phyloP scores from a whole-genome alignment of 2,329 filamentous ascomycete species.

The Tolypocladium nubicola region DNA sequence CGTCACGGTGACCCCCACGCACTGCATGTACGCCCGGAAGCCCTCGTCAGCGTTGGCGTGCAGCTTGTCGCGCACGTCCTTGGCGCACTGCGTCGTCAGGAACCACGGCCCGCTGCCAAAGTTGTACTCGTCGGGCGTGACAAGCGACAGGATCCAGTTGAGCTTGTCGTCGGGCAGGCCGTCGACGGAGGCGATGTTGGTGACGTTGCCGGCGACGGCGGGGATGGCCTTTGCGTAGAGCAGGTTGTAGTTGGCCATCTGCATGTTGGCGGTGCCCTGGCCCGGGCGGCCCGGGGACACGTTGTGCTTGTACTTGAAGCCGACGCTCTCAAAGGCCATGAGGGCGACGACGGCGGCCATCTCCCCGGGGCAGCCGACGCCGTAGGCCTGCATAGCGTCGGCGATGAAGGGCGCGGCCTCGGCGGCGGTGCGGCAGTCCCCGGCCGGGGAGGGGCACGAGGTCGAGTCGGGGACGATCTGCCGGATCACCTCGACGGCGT shows the following conservation, averaged over 20 bases:
- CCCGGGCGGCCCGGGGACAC: slow-evolving; percentile 45
- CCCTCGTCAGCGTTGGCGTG: slow-evolving; percentile 26
- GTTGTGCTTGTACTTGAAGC: slow-evolving; percentile 65
- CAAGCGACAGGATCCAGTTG: slow-evolving; percentile 30
- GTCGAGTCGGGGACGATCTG: slow-evolving; percentile 31
- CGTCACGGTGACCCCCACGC: slow-evolving; percentile 27
- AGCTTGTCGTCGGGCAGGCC: slow-evolving; percentile 19
- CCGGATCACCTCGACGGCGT: slow-evolving; percentile 29
- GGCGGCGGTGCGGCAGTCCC: slow-evolving; percentile 50
- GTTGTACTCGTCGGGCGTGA: slow-evolving; percentile 39
- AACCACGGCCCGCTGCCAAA: slow-evolving; percentile 45
- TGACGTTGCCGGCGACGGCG: slow-evolving; percentile 22
- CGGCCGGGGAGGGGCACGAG: slow-evolving; percentile 42
- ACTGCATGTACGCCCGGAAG: slow-evolving; percentile 35
- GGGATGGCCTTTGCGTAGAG: slow-evolving; percentile 35
- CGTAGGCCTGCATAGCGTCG: slow-evolving; percentile 45
- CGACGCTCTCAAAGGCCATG: slow-evolving; percentile 59
- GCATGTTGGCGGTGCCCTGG: slow-evolving; percentile 58
- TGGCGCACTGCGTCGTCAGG: slow-evolving; percentile 30
- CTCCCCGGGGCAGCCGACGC: slow-evolving; percentile 41
- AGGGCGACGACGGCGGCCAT: slow-evolving; percentile 61
- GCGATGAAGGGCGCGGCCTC: slow-evolving; percentile 49
- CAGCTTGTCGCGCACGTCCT: slow-evolving; percentile 21
- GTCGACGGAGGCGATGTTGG: slow-evolving; percentile 15
- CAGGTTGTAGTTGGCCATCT: slow-evolving; percentile 32